Conservation (phyloP, 2,329 filamentous ascomycete species). For the Chaetomium olivaceum region DNA sequence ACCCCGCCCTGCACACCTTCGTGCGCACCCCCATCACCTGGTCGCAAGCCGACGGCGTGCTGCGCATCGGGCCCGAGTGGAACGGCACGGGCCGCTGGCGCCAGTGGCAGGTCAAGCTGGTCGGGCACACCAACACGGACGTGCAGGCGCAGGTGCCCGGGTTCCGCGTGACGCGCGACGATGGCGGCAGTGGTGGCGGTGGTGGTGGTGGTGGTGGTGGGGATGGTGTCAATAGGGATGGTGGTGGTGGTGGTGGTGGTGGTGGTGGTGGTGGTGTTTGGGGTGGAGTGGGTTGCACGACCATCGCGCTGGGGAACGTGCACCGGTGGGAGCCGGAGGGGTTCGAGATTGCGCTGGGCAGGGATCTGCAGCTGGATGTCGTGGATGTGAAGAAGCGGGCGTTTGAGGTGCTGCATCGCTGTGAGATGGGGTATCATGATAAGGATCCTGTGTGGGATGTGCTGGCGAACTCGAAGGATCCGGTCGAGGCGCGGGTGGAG, state of each 20-base stretch:
- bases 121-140: constrained; percentile 28
- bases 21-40: constrained; percentile 30
- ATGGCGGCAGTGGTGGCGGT: background rate
- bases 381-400: constrained; percentile 28
- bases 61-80: constrained; percentile 30
- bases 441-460: constrained; percentile 31
- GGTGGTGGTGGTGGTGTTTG: too few relatives aligned
- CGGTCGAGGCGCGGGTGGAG: constrained; percentile 24
- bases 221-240: too few relatives aligned
- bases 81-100: constrained; percentile 22
- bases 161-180: constrained; percentile 17
- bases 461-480: constrained; percentile 12
- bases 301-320: constrained; percentile 22
- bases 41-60: constrained; percentile 25
- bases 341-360: constrained; percentile 27
- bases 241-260: background rate
- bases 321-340: constrained; percentile 20
- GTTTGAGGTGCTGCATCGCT: constrained; percentile 31
- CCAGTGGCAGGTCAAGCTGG: constrained; percentile 31
- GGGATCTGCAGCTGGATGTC: constrained; percentile 30
- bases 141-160: constrained; percentile 10
- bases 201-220: too few relatives aligned
- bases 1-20: constrained; percentile 22
- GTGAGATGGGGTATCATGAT: constrained; percentile 30
- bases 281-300: constrained; percentile 16